Percentiles rank a stretch among this genome's conserved stretches.
phyloP scores from a whole-genome alignment of 768 basidiomycete genomes.

The Leccinellum albellum region DNA sequence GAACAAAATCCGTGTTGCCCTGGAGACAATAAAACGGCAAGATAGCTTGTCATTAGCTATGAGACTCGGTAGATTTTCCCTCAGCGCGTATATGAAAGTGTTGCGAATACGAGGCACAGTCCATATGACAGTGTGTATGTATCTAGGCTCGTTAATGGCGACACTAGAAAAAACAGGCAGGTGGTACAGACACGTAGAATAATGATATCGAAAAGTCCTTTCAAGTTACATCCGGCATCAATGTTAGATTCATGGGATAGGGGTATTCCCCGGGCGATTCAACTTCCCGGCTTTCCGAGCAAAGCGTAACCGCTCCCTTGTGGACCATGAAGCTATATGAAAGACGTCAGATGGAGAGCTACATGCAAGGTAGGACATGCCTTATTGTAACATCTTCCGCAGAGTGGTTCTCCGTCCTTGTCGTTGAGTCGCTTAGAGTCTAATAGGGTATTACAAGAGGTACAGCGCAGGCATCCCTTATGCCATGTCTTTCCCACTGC shows the following conservation, averaged over 20 bases:
- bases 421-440: constrained; percentile 73
- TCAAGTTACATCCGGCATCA: constrained; percentile 9
- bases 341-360: background rate
- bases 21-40: background rate
- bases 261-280: constrained; percentile 2
- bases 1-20: background rate
- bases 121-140: constrained; percentile 9
- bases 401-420: constrained; percentile 69
- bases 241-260: background rate
- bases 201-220: constrained; percentile 13
- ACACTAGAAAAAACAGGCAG: constrained; percentile 13
- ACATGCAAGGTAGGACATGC: constrained; percentile 18
- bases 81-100: background rate
- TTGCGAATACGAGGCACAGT: background rate
- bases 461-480: constrained; percentile 73
- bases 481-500: constrained; percentile 81
- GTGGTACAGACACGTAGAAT: constrained; percentile 21
- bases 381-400: constrained; percentile 73
- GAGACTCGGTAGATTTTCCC: background rate
- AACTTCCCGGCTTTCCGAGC: constrained; percentile 49
- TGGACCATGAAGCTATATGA: constrained; percentile 63
- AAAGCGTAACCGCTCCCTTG: constrained; percentile 75
- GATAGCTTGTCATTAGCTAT: background rate
- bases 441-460: constrained; percentile 62
- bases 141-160: constrained; percentile 10